Evolutionary conservation across 164 flowering plant genomes (phyloP).

Genomic region (Aristolochia fimbriata): DNA sequence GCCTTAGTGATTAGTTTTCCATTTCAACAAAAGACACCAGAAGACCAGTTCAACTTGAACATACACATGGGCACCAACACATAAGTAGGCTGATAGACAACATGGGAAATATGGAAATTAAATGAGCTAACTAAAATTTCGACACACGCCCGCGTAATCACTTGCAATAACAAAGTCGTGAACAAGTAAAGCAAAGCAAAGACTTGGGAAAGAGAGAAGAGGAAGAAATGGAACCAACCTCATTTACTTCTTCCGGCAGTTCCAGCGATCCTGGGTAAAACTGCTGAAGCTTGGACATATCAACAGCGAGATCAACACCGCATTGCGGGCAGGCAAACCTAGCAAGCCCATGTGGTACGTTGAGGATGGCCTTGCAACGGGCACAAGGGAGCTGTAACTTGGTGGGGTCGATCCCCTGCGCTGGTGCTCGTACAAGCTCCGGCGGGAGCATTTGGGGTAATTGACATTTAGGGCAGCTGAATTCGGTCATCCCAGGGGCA

Average conservation of each 20-base stretch:
- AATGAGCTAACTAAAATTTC: too few relatives aligned
- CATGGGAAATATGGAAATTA: too few relatives aligned
- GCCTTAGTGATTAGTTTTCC: too few relatives aligned
- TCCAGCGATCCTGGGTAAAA: constrained; percentile 4
- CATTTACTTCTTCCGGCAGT: constrained; percentile 64
- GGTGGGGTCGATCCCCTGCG: constrained; percentile 92
- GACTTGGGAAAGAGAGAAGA: too few relatives aligned
- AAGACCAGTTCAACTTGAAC: too few relatives aligned
- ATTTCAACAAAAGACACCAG: too few relatives aligned
- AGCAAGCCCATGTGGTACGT: constrained; percentile 81
- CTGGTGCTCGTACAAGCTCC: constrained; percentile 42
- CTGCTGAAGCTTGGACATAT: constrained; percentile 43
- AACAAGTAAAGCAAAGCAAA: too few relatives aligned
- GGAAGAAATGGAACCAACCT: constrained; percentile 25
- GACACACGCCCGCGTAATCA: too few relatives aligned
- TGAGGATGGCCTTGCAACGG: constrained; percentile 82
- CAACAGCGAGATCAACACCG: constrained; percentile 53
- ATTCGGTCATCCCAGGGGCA: constrained; percentile 51
- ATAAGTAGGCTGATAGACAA: too few relatives aligned
- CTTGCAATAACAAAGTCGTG: too few relatives aligned
- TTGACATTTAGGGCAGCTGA: constrained; percentile 65
- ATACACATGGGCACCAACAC: too few relatives aligned
- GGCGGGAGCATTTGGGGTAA: constrained; percentile 89
- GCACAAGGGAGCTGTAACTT: constrained; percentile 95
- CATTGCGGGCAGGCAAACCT: constrained; percentile 90